Base-by-base conservation (phyloP, 2,329 filamentous ascomycete species). In the Trichoderma atrobrunneum region DNA sequence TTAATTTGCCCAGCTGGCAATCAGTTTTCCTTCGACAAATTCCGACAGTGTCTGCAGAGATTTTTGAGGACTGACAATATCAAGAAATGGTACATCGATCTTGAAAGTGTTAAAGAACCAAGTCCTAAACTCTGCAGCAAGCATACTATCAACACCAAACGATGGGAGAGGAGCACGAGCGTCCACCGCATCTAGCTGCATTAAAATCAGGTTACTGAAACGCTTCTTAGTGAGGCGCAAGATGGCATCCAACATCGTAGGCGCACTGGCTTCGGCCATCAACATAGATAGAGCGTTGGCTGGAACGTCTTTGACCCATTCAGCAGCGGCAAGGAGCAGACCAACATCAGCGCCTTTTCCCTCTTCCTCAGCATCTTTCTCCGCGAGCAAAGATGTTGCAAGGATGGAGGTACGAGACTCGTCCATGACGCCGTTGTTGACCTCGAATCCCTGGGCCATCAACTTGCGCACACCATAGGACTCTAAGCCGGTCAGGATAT, bases 91-190 rank as follows among this genome's bases (percentile, higher is more conserved):
- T 4, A 83, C 73, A 65, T 83, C 79, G 3, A 82, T 74, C 34
- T 76, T 77, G 68, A 81, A 79, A 11, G 75, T 73, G 7, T 75
- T 72, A 62, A 76, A 82, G 32, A 83, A 76, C 80, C 80, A 82
- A 0, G 77, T 77, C 18, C 82, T 77, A 60, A 84, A 80, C 73
- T 84, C 83, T 11, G 80, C 77, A 0, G 78, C 82, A 43, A 84
- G 77, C 80, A 84, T 83, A 68, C 80, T 82, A 72, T 84, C 82
- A 18, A 84, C 74, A 7, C 83, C 82, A 72, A 79, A 84, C 1
- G 74, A 66, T 0, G 76, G 65, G 4, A 84, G 72, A 10, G 79
- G 69, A 64, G 76, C 77, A 21, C 68, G 54, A 4, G 56, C 66
- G 11, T 79, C 76, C 3, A 82, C 72, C 26, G 79, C 67, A 5